Percentiles rank a stretch among this genome's conserved stretches.
phyloP scores from a whole-genome alignment of 495 filamentous ascomycete species.

The Acidiella bohemica region DNA sequence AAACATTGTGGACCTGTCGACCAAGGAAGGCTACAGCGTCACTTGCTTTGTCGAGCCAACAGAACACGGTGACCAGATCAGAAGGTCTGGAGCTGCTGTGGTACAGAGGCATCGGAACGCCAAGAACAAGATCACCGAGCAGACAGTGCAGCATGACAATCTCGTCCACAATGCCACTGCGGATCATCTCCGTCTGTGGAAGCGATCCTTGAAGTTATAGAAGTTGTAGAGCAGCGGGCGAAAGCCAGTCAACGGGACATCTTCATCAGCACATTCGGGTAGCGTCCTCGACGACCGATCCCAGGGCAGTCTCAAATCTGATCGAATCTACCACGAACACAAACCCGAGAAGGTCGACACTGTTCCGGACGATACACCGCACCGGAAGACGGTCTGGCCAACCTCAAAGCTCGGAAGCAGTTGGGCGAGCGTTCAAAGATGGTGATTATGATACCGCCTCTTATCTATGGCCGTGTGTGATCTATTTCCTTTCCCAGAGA shows the following conservation, averaged over 20 bases:
- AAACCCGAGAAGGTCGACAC: slow-evolving; percentile 24
- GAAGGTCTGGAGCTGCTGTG: slow-evolving; percentile 13
- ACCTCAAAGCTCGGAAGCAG: slow-evolving; percentile 24
- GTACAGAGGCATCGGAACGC: slow-evolving; percentile 26
- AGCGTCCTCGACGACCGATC: slow-evolving; percentile 7
- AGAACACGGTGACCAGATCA: slow-evolving; percentile 20
- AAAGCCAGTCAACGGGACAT: background rate
- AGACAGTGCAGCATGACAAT: slow-evolving; percentile 24
- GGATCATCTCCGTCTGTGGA: slow-evolving; percentile 6
- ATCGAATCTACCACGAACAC: slow-evolving; percentile 23
- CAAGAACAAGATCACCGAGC: slow-evolving; percentile 23
- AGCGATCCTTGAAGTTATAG: slow-evolving; percentile 3
- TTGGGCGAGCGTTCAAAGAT: slow-evolving; percentile 28
- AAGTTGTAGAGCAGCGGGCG: slow-evolving; percentile 1
- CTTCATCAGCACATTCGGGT: slow-evolving; percentile 13
- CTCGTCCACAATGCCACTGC: slow-evolving; percentile 20
- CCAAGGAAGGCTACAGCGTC: slow-evolving; percentile 25
- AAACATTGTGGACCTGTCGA: slow-evolving; percentile 29
- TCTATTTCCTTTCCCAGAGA: background rate
- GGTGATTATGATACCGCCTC: slow-evolving; percentile 29
- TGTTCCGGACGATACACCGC: slow-evolving; percentile 28
- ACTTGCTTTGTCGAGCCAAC: slow-evolving; percentile 26
- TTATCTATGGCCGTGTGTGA: slow-evolving; percentile 23
- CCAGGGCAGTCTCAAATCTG: slow-evolving; percentile 3
- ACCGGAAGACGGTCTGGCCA: slow-evolving; percentile 31